A percentile compares a stretch with the other conserved stretches of the same genome.
Evolutionary conservation across 345 rosid genomes (phyloP).

Genomic region (Aethionema arabicum): DNA sequence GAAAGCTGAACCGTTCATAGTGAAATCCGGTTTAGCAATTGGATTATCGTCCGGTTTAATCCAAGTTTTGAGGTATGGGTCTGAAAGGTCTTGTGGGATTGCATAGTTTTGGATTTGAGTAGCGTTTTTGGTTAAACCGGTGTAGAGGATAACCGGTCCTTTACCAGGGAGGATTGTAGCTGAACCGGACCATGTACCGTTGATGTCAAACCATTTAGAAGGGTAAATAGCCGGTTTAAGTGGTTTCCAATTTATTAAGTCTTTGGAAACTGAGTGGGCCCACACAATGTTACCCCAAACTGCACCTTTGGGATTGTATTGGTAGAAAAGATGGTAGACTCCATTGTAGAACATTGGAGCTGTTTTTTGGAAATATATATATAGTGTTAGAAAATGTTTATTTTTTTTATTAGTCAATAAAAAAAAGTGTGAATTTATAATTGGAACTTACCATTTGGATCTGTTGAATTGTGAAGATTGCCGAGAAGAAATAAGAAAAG

Average conservation of each 20-base stretch:
- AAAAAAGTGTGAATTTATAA: background rate
- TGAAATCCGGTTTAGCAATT: conserved; percentile 40
- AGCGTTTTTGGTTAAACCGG: conserved; percentile 53
- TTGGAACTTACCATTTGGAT: conserved; percentile 37
- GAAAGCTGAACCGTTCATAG: conserved; percentile 65
- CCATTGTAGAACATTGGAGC: conserved; percentile 85
- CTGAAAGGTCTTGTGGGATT: conserved; percentile 62
- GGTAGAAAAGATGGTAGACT: conserved; percentile 78
- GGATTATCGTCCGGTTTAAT: conserved; percentile 75
- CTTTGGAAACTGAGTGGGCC: conserved; percentile 91
- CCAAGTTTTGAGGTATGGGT: conserved; percentile 78
- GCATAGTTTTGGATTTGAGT: conserved; percentile 76
- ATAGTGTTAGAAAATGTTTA: background rate
- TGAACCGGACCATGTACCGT: conserved; percentile 93
- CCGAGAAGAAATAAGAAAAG: conserved; percentile 3
- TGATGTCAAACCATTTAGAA: conserved; percentile 57
- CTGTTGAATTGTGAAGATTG: conserved; percentile 23
- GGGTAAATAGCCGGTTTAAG: conserved; percentile 70
- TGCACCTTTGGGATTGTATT: conserved; percentile 83
- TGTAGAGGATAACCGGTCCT: conserved; percentile 69
- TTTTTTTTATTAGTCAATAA: background rate
- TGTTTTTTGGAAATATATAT: conserved; percentile 28
- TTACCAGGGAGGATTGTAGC: conserved; percentile 62
- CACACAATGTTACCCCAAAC: conserved; percentile 95
- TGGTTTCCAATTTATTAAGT: conserved; percentile 69